Base-by-base conservation (phyloP, 805 yeast genomes). In the Wickerhamiella australiensis region DNA sequence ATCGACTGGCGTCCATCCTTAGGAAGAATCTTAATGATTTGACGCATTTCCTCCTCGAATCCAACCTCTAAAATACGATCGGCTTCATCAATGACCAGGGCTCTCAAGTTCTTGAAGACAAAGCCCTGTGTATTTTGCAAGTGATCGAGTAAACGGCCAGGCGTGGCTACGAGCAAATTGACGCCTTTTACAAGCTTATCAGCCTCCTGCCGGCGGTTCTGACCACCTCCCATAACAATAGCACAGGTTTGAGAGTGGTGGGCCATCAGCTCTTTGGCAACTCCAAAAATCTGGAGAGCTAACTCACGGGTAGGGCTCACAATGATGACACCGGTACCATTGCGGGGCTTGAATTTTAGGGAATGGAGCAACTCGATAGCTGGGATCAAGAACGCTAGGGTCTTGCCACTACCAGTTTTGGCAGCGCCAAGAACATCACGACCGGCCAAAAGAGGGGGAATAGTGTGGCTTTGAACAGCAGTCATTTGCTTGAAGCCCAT, bases 341-440 rank as follows among this genome's bases (percentile, higher is more conserved):
- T 94, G 72, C 97, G 78, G 50, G 98, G 97, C 68, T 90, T 92
- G 72, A 88, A 92, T 64, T 83, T 86, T 60, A 92, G 74, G 15
- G 95, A 80, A 63, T 88, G 83, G 50, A 92, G 73, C 69, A 87
- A 70, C 68, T 92, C 98, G 56, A 92, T 82, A 27, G 98, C 98
- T 12, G 99, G 99, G 53, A 92, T 76, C 61, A 92, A 71, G 59
- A 92, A 92, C 8, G 99, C 97, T 53, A 94, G 70, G 0, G 99
- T 92, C 70, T 92, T 92, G 64, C 99, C 99, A 1, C 96, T 87
- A 49, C 99, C 99, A 2, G 99, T 92, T 69, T 88, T 90, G 51
- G 99, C 99, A n/a, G 98, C 98, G 57, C 98, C 99, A 49, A 92
- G 74, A 18, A 94, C 97, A 68, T 92, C 99, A 59, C 90, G 78